Conservation (phyloP, 208 protist species). For the Trypanosoma lewisi region DNA sequence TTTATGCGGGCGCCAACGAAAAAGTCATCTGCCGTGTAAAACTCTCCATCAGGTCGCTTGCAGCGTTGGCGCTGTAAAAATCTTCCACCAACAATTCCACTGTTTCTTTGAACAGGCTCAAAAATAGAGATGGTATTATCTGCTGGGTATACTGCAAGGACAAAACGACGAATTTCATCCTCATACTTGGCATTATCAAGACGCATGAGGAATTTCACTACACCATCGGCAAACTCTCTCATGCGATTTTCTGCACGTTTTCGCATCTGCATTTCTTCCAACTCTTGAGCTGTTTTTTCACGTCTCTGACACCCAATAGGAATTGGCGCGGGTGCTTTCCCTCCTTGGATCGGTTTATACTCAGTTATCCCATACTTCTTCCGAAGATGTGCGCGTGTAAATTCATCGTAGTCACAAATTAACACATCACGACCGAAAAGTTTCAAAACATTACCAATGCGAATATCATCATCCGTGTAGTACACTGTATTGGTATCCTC, state of each 20-base stretch:
- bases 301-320: conserved; percentile 77
- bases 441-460: conserved; percentile 89
- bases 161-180: conserved; percentile 89
- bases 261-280: conserved; percentile 75
- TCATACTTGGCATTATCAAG: conserved; percentile 81
- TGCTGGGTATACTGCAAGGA: conserved; percentile 86
- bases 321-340: conserved; percentile 49
- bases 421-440: conserved; percentile 86
- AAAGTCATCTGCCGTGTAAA: conserved; percentile 79
- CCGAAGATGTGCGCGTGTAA: conserved; percentile 87
- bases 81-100: conserved; percentile 93
- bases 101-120: conserved; percentile 91
- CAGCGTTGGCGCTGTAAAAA: conserved; percentile 90
- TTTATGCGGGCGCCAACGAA: conserved; percentile 80
- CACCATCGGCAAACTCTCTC: conserved; percentile 69
- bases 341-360: conserved; percentile 63
- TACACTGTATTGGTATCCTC: conserved; percentile 89
- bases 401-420: conserved; percentile 94
- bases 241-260: conserved; percentile 82
- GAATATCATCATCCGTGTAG: conserved; percentile 93
- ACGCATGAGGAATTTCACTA: conserved; percentile 89
- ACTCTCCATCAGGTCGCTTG: conserved; percentile 52
- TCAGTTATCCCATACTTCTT: conserved; percentile 62
- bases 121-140: conserved; percentile 94
- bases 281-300: conserved; percentile 83